Evolutionary conservation across 192 early-diverging fungal species (phyloP).

Genomic region (Linnemannia hyalina): DNA sequence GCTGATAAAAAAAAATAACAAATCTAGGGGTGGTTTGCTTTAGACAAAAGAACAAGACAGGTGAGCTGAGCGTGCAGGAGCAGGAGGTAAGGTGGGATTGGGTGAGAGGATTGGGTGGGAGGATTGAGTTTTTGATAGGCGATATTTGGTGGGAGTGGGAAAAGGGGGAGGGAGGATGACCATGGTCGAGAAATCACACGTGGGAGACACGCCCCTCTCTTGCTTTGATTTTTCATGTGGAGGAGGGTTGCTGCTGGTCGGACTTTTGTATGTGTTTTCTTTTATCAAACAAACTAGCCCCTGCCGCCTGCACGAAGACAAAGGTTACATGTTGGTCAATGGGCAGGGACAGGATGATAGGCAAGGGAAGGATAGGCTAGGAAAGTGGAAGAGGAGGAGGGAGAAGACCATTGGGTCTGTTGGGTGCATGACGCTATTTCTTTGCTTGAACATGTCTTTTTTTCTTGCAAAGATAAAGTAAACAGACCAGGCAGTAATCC

Average conservation of each 20-base stretch:
- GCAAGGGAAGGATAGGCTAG: background rate
- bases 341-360: background rate
- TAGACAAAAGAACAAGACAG: background rate
- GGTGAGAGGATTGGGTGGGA: background rate
- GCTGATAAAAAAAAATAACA: too few species aligned
- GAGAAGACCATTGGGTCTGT: background rate
- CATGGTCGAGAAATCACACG: background rate
- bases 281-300: too few species aligned
- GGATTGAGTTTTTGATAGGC: too few species aligned
- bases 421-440: background rate
- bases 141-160: background rate
- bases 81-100: background rate
- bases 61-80: background rate
- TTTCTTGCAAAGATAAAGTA: too few species aligned
- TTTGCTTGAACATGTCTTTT: background rate
- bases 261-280: background rate
- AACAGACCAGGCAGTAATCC: background rate
- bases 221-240: constrained; percentile 1
- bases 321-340: background rate
- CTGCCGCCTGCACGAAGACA: too few species aligned
- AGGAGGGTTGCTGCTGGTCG: background rate
- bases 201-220: background rate
- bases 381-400: background rate
- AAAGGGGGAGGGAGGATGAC: background rate
- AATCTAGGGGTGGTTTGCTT: background rate